Percentiles rank a stretch among this genome's conserved stretches.
Evolutionary conservation across 164 flowering plant genomes (phyloP).

Genomic region (Echeveria elegans): DNA sequence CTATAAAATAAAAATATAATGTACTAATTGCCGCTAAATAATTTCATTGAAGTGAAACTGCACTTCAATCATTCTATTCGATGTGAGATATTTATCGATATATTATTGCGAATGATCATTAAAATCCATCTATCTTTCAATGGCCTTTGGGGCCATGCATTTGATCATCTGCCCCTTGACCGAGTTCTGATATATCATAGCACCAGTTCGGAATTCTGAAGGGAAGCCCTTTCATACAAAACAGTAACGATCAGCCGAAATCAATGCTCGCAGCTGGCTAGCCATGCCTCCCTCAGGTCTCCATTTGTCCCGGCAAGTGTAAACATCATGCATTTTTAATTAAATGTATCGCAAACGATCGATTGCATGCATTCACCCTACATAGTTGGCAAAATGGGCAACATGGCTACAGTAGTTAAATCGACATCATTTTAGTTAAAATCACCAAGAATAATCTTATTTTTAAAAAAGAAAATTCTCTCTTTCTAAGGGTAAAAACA

Average conservation of each 20-base stretch:
- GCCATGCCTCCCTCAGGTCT: background rate
- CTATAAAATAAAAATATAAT: too few species aligned
- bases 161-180: background rate
- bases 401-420: too few species aligned
- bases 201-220: background rate
- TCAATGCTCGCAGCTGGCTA: background rate
- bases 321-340: background rate
- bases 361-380: background rate
- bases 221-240: background rate
- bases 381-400: too few species aligned
- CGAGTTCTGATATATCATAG: background rate
- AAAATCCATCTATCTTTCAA: background rate
- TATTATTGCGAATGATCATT: background rate
- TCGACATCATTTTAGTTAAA: too few species aligned
- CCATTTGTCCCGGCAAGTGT: background rate
- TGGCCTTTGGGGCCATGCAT: background rate
- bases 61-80: too few species aligned
- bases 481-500: too few species aligned
- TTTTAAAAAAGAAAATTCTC: too few species aligned
- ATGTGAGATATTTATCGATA: background rate
- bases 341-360: background rate
- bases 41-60: too few species aligned
- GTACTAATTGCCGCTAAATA: too few species aligned
- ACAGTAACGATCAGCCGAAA: background rate
- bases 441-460: too few species aligned